These are phyloP conservation scores for Leishmania major DNA, from an alignment of 208 protist genomes.

Conservation along the genomic window DNA sequence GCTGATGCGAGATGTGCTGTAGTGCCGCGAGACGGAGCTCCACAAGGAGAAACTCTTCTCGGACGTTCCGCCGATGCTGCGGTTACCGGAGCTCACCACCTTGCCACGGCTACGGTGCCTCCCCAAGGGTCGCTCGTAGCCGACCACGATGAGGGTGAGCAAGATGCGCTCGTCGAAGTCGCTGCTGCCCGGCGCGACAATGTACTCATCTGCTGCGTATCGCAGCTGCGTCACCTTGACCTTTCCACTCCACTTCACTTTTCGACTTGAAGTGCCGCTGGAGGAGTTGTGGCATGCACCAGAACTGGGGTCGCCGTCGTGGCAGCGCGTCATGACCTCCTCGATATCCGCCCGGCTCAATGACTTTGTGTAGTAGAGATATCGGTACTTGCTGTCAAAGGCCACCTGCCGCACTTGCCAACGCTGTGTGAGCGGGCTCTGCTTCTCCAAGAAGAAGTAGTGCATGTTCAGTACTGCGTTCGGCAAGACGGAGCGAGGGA, in stretches of 20 bases:
- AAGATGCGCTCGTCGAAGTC: constrained; percentile 46
- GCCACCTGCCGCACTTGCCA: constrained; percentile 58
- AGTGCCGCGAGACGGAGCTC: constrained; percentile 18
- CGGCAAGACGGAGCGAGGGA: neutral
- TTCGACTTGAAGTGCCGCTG: constrained; percentile 14
- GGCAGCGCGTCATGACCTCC: constrained; percentile 26
- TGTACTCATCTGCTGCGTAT: constrained; percentile 47
- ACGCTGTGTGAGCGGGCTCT: constrained; percentile 35
- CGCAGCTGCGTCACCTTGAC: constrained; percentile 44
- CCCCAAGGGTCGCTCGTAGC: constrained; percentile 37
- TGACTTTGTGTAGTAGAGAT: constrained; percentile 52
- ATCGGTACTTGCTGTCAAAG: constrained; percentile 49
- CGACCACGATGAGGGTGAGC: constrained; percentile 36
- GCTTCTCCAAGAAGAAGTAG: constrained; percentile 50
- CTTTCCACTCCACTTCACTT: constrained; percentile 48
- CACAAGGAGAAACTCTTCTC: constrained; percentile 28
- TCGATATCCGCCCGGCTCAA: constrained; percentile 30
- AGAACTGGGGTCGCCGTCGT: constrained; percentile 15
- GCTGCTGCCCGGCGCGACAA: constrained; percentile 29
- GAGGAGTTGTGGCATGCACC: constrained; percentile 10
- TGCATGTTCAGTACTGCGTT: constrained; percentile 28
- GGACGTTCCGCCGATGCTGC: constrained; percentile 16
- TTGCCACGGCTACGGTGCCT: neutral
- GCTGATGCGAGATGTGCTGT: constrained; percentile 19
- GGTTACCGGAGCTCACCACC: constrained; percentile 15